A percentile compares a stretch with the other conserved stretches of the same genome.
These are phyloP conservation scores for Paramecium sexaurelia DNA, from an alignment of 73 alveolate genomes.

Conservation along the genomic window DNA sequence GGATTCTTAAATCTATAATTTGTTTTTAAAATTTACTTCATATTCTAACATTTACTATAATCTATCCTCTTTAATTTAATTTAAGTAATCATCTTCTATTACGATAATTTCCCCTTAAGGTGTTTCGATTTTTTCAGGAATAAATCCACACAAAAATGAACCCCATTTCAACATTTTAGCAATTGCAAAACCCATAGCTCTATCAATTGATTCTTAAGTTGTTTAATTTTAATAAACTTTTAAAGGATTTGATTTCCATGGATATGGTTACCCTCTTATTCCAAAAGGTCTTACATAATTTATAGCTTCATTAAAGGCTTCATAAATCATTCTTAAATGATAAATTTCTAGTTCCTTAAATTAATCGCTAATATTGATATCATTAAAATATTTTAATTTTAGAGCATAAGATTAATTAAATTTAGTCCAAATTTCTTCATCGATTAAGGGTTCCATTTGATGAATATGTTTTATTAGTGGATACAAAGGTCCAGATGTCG, in stretches of 20 bases:
- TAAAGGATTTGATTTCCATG: slow-evolving; percentile 67
- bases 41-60: slow-evolving; percentile 63
- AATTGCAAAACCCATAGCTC: slow-evolving; percentile 48
- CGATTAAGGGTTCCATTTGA: slow-evolving; percentile 55
- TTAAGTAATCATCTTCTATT: slow-evolving; percentile 68
- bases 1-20: not conserved
- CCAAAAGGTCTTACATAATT: slow-evolving; percentile 70
- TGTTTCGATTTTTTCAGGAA: slow-evolving; percentile 57
- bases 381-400: slow-evolving; percentile 29
- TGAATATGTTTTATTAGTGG: slow-evolving; percentile 64
- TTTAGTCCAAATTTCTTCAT: slow-evolving; percentile 57
- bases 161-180: slow-evolving; percentile 71
- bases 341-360: slow-evolving; percentile 50
- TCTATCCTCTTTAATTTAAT: slow-evolving; percentile 68
- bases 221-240: slow-evolving; percentile 34
- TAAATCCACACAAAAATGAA: slow-evolving; percentile 62
- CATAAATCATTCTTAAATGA: slow-evolving; percentile 71
- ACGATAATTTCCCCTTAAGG: slow-evolving; percentile 65
- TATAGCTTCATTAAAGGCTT: slow-evolving; percentile 70
- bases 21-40: slow-evolving; percentile 36
- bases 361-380: slow-evolving; percentile 26
- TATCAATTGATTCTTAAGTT: slow-evolving; percentile 56
- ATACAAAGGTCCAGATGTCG: slow-evolving; percentile 60
- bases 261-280: slow-evolving; percentile 70
- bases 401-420: slow-evolving; percentile 56